Base-by-base conservation (phyloP, 768 basidiomycete genomes). In the Hygrocybe punicea region DNA sequence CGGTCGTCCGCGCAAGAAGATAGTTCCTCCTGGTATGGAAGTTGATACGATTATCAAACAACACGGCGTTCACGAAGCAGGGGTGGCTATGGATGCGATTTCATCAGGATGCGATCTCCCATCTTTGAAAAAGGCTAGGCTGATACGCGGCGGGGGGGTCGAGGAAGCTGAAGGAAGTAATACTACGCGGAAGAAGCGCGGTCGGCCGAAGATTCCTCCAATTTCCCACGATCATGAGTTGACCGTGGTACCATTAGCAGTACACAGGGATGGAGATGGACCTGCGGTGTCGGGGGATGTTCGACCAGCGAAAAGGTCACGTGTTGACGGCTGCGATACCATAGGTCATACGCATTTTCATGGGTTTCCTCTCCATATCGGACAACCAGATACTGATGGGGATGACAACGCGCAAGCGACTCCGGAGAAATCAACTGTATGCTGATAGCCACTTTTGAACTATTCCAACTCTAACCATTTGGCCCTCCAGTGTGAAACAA, bases 1-100 rank as follows among this genome's bases (percentile, higher is more conserved):
- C 34, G 71, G 71, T n/a, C 71, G 71, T 21, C 68, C 63, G 7
- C 59, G 65, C 14, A 76, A 57, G 49, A 34, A 49, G 21, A 40
- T 46, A n/a, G 40, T 7, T 19, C 13, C 29, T 29, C 40, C 16
- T 47, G 44, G 29, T 45, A 8, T 8, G 8, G 29, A 29, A 29
- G 29, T 8, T 4, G 29, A 29, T 4, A 4, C 29, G 29, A 29
- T 8, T 29, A 29, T 4, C 8, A 29, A 4, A 29, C 29, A 8
- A 8, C 29, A 29, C 29, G 29, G 8, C 29, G 29, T 8, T 4
- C 29, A 29, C 29, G 29, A 8, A 29, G 29, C 8, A 29, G 29
- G 8, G 29, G 29, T 29, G 29, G 4, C 29, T 8, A 4, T 4
- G 29, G 29, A 29, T 4, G 29, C 29, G 29, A 29, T 8, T 29